phyloP scores from a whole-genome alignment of 495 filamentous ascomycete genomes.

The Hypoxylon cercidicola region DNA sequence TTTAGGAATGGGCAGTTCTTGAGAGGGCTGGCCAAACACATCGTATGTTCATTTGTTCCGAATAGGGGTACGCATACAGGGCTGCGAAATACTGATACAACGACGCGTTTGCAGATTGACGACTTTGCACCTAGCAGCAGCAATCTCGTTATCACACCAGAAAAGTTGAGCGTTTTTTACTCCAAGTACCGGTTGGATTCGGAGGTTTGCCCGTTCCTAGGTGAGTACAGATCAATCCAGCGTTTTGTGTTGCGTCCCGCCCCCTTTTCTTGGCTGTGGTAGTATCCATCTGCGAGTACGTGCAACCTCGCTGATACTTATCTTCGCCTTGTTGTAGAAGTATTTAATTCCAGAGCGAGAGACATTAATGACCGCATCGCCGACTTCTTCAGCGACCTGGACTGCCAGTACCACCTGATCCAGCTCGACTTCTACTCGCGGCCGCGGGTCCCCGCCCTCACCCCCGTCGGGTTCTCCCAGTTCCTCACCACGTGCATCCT shows the following conservation, averaged over 20 bases:
- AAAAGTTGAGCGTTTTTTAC: constrained; percentile 85
- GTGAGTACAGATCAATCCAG: constrained; percentile 38
- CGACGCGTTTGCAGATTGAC: constrained; percentile 70
- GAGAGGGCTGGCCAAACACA: constrained; percentile 78
- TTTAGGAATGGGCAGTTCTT: constrained; percentile 75
- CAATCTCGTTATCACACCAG: constrained; percentile 81
- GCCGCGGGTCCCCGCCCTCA: constrained; percentile 80
- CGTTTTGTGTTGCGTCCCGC: neutral
- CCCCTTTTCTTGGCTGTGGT: neutral
- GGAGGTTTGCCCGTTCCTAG: constrained; percentile 61
- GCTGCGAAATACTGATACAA: constrained; percentile 27
- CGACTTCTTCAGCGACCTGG: constrained; percentile 77
- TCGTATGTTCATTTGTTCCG: constrained; percentile 64
- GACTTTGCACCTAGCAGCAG: constrained; percentile 74
- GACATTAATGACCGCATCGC: constrained; percentile 56
- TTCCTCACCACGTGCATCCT: constrained; percentile 82
- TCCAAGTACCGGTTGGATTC: constrained; percentile 66
- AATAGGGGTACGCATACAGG: neutral
- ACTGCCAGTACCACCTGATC: constrained; percentile 83
- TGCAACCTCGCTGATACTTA: constrained; percentile 12
- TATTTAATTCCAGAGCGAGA: constrained; percentile 56
- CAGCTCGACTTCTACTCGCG: constrained; percentile 67
- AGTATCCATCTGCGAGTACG: neutral
- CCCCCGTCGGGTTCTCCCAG: constrained; percentile 78
- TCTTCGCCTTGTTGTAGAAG: constrained; percentile 44